These are phyloP conservation scores for Pochonia chlamydosporia DNA, from an alignment of 2,329 filamentous ascomycete species.

Conservation along the genomic window DNA sequence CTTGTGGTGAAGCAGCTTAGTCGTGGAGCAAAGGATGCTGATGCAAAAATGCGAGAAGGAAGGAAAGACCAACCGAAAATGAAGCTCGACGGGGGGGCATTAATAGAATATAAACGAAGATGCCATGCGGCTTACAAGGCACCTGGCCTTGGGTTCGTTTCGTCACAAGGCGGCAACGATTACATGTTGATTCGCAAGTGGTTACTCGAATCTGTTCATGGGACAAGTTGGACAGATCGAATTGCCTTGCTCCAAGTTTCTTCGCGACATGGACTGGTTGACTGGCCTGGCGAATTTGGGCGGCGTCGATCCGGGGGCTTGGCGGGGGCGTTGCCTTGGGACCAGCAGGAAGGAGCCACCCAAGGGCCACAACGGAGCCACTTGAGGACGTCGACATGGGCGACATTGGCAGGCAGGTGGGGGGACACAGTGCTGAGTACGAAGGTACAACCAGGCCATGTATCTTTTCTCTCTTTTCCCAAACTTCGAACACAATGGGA, in stretches of 20 bases:
- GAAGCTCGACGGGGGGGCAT: neutral
- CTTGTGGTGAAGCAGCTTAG: no score
- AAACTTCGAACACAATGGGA: no score
- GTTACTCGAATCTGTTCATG: neutral
- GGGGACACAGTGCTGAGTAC: neutral
- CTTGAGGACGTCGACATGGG: no score
- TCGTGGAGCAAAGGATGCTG: no score
- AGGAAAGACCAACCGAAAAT: neutral
- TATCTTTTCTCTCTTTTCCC: neutral
- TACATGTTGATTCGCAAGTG: neutral
- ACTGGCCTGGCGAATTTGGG: neutral
- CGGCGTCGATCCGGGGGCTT: constrained; percentile 1
- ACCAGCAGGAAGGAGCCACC: neutral
- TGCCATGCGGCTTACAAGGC: neutral
- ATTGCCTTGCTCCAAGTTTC: no score
- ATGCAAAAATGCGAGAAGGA: neutral
- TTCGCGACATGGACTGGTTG: no score
- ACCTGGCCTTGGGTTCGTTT: neutral
- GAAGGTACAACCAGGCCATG: neutral
- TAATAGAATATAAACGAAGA: neutral
- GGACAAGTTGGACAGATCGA: neutral
- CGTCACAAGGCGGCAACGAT: neutral
- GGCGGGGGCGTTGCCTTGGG: constrained; percentile 1
- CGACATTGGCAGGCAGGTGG: no score
- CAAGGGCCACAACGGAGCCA: no score